A percentile compares a stretch with the other conserved stretches of the same genome.
These are phyloP conservation scores for Gynochthodes officinalis DNA, from an alignment of 257 asterid species.

Conservation along the genomic window DNA sequence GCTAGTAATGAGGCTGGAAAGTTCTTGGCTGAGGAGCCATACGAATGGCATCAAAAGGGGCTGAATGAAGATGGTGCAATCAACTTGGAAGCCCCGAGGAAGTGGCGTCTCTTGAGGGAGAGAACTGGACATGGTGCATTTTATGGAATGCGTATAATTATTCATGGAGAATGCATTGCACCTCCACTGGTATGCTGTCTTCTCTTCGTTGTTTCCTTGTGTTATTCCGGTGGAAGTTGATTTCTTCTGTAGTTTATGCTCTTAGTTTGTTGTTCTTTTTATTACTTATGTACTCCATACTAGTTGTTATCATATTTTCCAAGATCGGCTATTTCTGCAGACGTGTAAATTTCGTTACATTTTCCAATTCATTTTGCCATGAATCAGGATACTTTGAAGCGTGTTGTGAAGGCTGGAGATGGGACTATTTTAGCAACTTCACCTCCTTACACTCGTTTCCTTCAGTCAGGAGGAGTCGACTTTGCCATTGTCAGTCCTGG, in stretches of 20 bases:
- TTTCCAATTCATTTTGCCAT: conserved; percentile 13
- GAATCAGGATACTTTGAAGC: conserved; percentile 82
- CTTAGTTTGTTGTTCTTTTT: neutral
- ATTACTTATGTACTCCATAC: neutral
- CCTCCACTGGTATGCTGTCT: conserved; percentile 70
- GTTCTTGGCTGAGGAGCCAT: conserved; percentile 68
- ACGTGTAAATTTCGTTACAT: neutral
- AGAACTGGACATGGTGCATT: conserved; percentile 91
- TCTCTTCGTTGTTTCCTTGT: neutral
- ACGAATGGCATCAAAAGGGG: conserved; percentile 78
- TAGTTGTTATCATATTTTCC: neutral
- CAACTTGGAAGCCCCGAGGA: conserved; percentile 91
- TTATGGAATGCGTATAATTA: conserved; percentile 69
- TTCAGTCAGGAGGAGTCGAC: conserved; percentile 54
- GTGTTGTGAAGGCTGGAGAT: conserved; percentile 83
- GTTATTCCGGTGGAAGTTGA: neutral
- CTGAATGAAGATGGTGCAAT: conserved; percentile 87
- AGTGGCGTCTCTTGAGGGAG: conserved; percentile 84
- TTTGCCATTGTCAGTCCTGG: conserved; percentile 80
- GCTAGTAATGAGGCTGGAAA: conserved; percentile 78
- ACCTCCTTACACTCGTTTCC: conserved; percentile 81
- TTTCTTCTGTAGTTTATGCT: neutral
- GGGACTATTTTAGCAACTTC: conserved; percentile 88
- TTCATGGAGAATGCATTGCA: conserved; percentile 86
- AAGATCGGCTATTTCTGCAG: neutral